phyloP scores from a whole-genome alignment of 192 early-diverging fungal species.

The Funneliformis geosporum region DNA sequence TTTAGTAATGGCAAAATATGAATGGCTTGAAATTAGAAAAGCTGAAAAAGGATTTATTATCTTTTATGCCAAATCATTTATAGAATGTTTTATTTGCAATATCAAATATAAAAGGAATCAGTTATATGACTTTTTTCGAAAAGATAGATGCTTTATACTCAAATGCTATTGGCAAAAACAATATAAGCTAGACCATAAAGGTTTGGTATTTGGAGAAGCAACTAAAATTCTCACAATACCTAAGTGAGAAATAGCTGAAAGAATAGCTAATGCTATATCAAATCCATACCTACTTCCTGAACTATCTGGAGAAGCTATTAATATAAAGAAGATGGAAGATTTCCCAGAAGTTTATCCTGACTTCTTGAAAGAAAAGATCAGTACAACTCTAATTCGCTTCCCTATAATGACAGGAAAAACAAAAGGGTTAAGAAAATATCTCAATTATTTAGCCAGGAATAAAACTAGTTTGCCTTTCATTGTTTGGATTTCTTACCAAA shows the following conservation, averaged over 20 bases:
- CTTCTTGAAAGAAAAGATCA: conserved; percentile 3
- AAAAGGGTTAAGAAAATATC: not conserved
- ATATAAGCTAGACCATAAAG: not conserved
- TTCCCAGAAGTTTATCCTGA: conserved; percentile 1
- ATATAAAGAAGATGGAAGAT: too few species aligned
- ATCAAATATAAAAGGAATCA: too few species aligned
- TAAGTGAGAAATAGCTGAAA: too few species aligned
- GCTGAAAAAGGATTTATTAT: not conserved
- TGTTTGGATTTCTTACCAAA: conserved; percentile 19
- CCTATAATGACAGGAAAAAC: conserved; percentile 11
- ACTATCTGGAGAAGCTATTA: too few species aligned
- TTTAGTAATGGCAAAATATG: not conserved
- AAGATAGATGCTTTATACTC: too few species aligned
- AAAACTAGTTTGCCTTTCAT: not conserved
- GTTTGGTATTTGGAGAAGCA: conserved; percentile 9
- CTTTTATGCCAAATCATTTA: not conserved
- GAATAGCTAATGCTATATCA: not conserved
- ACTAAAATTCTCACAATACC: too few species aligned
- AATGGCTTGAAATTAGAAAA: not conserved
- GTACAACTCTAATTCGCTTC: conserved; percentile 16
- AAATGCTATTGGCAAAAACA: conserved; percentile 15
- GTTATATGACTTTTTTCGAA: too few species aligned
- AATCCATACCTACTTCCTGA: not conserved
- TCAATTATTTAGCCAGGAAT: not conserved
- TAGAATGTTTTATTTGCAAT: not conserved